Conservation (phyloP, 2,329 filamentous ascomycete species). For the Hypoxylon sp. region DNA sequence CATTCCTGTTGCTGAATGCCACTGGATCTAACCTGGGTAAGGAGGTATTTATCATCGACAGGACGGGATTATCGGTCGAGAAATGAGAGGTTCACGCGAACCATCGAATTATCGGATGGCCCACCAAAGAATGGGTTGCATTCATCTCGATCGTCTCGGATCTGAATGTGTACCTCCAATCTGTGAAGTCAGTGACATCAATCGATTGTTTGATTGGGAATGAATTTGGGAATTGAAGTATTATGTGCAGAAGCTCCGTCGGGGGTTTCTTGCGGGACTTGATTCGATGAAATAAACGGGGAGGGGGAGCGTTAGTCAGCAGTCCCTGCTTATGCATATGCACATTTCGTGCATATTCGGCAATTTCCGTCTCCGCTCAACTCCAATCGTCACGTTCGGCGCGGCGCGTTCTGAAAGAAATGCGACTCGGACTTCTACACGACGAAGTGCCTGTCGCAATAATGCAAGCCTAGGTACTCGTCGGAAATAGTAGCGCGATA, state of each 20-base stretch:
- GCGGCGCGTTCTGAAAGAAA: neutral
- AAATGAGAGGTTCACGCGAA: neutral
- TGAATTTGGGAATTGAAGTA: neutral
- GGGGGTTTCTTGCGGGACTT: neutral
- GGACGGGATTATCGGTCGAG: neutral
- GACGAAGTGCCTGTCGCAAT: slow-evolving; percentile 15
- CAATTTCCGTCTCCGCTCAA: slow-evolving; percentile 4
- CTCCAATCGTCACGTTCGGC: slow-evolving; percentile 3
- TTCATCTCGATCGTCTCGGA: neutral
- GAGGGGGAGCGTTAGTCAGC: neutral
- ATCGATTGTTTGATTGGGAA: neutral
- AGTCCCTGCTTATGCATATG: slow-evolving; percentile 21
- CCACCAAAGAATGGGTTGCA: neutral
- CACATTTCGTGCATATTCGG: slow-evolving; percentile 22
- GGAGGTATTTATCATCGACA: neutral
- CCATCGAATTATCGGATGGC: neutral
- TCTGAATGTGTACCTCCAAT: neutral
- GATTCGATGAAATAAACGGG: slow-evolving; percentile 12
- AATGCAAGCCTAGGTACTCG: neutral
- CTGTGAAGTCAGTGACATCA: neutral
- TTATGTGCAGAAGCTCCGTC: neutral
- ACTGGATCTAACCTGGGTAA: neutral
- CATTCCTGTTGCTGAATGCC: neutral
- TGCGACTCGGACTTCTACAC: neutral
- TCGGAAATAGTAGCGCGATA: neutral